Evolutionary conservation across 2,329 filamentous ascomycete species (phyloP), one percentile per base, ranked within the genome.

Genomic region (Curvularia lunata): DNA sequence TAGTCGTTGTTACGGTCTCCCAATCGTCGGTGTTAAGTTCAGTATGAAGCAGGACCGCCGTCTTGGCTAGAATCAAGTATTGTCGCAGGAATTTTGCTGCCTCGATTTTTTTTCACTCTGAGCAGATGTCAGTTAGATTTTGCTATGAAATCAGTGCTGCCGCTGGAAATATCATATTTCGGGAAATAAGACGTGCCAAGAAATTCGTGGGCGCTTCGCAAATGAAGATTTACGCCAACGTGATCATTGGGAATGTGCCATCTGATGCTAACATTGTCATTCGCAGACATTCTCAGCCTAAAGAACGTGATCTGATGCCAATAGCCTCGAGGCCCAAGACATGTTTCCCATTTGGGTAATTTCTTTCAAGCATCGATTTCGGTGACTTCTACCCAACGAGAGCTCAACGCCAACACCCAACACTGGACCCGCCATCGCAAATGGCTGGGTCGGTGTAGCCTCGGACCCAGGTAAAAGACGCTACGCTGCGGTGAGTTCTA

Each of bases 261-360:
- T 23, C 43, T 30, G n/a, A 21, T 32, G 18, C 18, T 12, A 21
- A 16, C 18, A 34, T 13, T 21, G 5, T 16, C 28, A 21, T 7
- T 21, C 16, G 18, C 18, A 47, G n/a, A n/a, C 5, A 32, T 19
- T n/a, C 21, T 12, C 21, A 19, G 3, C 10, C 27, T 5, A 13
- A 21, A n/a, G 28, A 19, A 32, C 27, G 9, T 30, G 43, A 21
- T 10, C 25, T 12, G n/a, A 25, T 28, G n/a, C 34, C 13, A 19
- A 34, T 23, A 19, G 8, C 10, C 18, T 18, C 4, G 10, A 28
- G 23, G 5, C 23, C 23, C 5, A 40, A 9, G 25, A 27, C 18
- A 16, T 25, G 32, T n/a, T 56, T 51, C 53, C 53, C 18, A 21
- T 52, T 46, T 25, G 12, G 53, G 53, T 32, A 56, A 25, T 51